phyloP scores from a whole-genome alignment of 768 basidiomycete genomes.

The Dacryopinax primogenitus region DNA sequence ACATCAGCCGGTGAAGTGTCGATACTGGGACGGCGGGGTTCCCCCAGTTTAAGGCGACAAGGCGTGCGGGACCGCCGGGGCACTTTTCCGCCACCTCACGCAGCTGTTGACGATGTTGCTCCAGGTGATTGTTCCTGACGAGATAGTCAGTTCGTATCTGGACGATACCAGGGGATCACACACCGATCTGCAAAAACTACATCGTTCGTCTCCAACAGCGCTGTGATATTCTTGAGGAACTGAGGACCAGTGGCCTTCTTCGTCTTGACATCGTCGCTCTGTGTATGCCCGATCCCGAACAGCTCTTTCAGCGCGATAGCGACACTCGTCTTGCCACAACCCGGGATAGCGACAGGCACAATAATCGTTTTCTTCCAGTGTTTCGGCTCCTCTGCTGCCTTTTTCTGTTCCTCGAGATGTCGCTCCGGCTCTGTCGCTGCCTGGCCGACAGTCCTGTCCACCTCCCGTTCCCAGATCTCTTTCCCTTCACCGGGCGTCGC shows the following conservation, averaged over 20 bases:
- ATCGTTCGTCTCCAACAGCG: conserved; percentile 46
- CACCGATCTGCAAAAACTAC: conserved; percentile 92
- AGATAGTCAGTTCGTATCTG: not conserved
- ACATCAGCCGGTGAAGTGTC: conserved; percentile 60
- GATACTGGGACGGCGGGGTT: conserved; percentile 41
- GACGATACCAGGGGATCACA: not conserved
- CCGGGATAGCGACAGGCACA: conserved; percentile 80
- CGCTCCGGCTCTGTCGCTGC: conserved; percentile 19
- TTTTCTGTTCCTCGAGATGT: conserved; percentile 15
- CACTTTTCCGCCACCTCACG: conserved; percentile 38
- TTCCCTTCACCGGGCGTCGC: conserved; percentile 28
- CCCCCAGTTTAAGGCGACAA: conserved; percentile 73
- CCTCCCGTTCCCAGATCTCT: conserved; percentile 25
- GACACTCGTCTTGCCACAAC: conserved; percentile 89
- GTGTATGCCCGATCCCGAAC: conserved; percentile 81
- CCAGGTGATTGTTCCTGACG: conserved; percentile 74
- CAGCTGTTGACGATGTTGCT: conserved; percentile 62
- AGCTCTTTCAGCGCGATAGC: conserved; percentile 64
- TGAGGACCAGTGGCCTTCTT: conserved; percentile 60
- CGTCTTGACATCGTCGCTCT: conserved; percentile 73
- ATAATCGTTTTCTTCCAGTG: conserved; percentile 57
- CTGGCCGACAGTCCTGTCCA: conserved; percentile 15
- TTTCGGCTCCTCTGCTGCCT: conserved; percentile 2
- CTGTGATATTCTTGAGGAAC: conserved; percentile 61
- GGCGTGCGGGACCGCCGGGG: conserved; percentile 37